Base-by-base conservation (phyloP, 768 basidiomycete genomes). In the Hypholoma sublateritium region DNA sequence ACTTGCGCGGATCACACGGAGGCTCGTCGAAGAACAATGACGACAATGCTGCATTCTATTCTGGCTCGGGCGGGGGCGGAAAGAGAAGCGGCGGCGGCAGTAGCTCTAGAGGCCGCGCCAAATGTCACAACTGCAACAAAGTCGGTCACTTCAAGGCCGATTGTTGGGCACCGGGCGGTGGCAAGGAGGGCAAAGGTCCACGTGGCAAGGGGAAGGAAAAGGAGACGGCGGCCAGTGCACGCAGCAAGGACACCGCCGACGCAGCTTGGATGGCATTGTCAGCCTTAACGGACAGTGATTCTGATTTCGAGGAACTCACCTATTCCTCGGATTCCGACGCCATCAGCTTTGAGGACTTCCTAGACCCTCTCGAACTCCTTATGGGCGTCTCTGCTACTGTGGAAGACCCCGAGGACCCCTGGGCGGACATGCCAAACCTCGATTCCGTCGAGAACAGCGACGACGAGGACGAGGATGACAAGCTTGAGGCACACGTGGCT, bases 141-240 rank as follows among this genome's bases (percentile, higher is more conserved):
- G 60, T 59, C n/a, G 69, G 75, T 1, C 73, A 76, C 46, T 22
- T 65, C 2, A 57, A 58, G 54, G 57, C 43, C 11, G 67, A 75
- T 28, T 76, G 75, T 44, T 76, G 72, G 74, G 64, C 62, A 2
- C 69, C 70, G 44, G 75, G 76, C 4, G 73, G 74, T 41, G 73
- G 72, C 37, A 70, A 69, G 45, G 71, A 74, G 48, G 76, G 74
- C 0, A 70, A 75, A 49, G 62, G 60, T 28, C 69, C 62, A 17
- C 62, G 59, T 41, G 57, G 49, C 55, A 57, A 42, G 44, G 57
- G 53, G 2, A 53, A 59, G 28, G 47, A 2, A 16, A 59, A 54
- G 41, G 48, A 46, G 35, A 47, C 19, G 45, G 53, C 53, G 7
- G 53, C 17, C n/a, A 50, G 49, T 19, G 49, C 34, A 7, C 25